These are phyloP conservation scores for Acer yangbiense DNA, from an alignment of 345 rosid species.

Conservation along the genomic window DNA sequence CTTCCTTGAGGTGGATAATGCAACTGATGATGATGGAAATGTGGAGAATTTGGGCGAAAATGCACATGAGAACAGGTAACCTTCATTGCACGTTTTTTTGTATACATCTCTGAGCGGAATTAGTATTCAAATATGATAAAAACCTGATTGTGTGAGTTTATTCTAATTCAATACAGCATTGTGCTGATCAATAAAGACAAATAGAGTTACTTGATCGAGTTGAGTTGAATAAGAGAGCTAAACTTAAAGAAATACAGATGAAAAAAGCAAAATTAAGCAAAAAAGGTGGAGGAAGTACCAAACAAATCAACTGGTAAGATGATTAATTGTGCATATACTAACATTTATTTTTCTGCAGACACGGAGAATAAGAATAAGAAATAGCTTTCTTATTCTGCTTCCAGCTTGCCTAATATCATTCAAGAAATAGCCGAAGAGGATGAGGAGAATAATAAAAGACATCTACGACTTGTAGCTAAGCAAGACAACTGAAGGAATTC, in stretches of 20 bases:
- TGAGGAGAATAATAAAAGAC: constrained; percentile 67
- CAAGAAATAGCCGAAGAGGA: constrained; percentile 83
- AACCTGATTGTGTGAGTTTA: background rate
- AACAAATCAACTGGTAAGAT: constrained; percentile 70
- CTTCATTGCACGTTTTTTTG: background rate
- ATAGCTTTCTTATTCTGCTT: constrained; percentile 10
- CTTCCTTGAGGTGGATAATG: constrained; percentile 77
- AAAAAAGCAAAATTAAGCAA: constrained; percentile 49
- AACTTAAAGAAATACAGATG: constrained; percentile 61
- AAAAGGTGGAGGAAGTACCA: constrained; percentile 46
- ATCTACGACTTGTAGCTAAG: constrained; percentile 57
- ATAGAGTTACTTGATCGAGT: constrained; percentile 74
- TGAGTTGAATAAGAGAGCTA: constrained; percentile 71
- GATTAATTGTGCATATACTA: background rate
- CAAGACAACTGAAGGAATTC: constrained; percentile 60
- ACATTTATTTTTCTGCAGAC: background rate
- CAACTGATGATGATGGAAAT: constrained; percentile 46
- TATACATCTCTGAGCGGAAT: background rate
- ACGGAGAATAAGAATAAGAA: too few relatives aligned
- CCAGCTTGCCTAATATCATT: constrained; percentile 69
- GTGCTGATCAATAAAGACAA: constrained; percentile 53
- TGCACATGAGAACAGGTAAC: constrained; percentile 53
- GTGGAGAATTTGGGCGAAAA: constrained; percentile 34
- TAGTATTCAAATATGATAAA: background rate
- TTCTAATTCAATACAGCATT: constrained; percentile 13